Percentiles rank a stretch among this genome's conserved stretches.
phyloP scores from a whole-genome alignment of 2,329 filamentous ascomycete genomes.

The Pyricularia sp. region DNA sequence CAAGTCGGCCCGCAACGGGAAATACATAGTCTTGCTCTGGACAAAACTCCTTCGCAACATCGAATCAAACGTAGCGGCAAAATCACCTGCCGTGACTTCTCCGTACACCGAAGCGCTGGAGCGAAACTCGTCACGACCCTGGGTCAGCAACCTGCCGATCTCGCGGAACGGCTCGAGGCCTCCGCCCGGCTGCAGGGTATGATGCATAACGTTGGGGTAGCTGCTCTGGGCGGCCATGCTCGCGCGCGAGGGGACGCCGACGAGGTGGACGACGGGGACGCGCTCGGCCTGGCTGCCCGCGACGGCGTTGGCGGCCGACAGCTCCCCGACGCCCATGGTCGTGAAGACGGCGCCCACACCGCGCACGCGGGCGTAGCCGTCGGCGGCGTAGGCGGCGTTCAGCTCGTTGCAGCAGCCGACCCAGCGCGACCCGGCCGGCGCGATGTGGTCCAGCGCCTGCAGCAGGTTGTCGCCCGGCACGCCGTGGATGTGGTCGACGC shows the following conservation, averaged over 20 bases:
- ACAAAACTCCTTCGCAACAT: constrained; percentile 16
- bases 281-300: constrained; percentile 64
- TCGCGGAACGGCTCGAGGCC: constrained; percentile 11
- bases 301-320: constrained; percentile 61
- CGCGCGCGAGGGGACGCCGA: constrained; percentile 36
- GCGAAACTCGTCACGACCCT: constrained; percentile 10
- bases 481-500: constrained; percentile 52
- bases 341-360: constrained; percentile 59
- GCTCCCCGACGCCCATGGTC: constrained; percentile 62
- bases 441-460: constrained; percentile 52
- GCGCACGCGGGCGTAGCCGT: constrained; percentile 64
- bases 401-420: constrained; percentile 60
- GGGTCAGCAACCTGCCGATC: constrained; percentile 36
- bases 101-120: background rate
- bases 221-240: background rate
- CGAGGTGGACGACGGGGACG: constrained; percentile 59
- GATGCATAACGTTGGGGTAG: constrained; percentile 39
- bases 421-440: constrained; percentile 46
- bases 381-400: constrained; percentile 66
- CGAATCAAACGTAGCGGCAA: background rate
- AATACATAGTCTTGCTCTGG: constrained; percentile 41
- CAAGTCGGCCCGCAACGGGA: constrained; percentile 41
- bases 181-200: constrained; percentile 40
- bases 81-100: constrained; percentile 11
- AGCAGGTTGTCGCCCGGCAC: constrained; percentile 66